phyloP scores from a whole-genome alignment of 2,329 filamentous ascomycete species.

The Claviceps sp. region DNA sequence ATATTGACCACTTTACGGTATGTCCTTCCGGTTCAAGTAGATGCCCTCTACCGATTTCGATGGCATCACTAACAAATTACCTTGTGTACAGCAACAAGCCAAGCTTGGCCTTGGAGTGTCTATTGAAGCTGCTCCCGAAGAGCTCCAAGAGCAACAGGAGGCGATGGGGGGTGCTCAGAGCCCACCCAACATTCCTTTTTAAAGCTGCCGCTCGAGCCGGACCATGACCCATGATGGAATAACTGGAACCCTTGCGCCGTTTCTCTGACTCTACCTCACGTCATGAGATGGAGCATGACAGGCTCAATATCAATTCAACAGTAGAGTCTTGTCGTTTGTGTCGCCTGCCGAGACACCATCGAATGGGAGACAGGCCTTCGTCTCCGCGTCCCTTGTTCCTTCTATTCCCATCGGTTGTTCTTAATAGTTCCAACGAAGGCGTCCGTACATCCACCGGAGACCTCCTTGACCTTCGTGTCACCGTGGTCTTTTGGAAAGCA shows the following conservation, averaged over 20 bases:
- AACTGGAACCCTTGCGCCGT: slow-evolving; percentile 9
- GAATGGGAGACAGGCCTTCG: background rate
- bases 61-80: background rate
- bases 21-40: slow-evolving; percentile 21
- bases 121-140: slow-evolving; percentile 73
- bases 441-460: background rate
- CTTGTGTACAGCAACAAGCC: slow-evolving; percentile 59
- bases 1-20: slow-evolving; percentile 93
- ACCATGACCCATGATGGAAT: slow-evolving; percentile 2
- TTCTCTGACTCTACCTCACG: slow-evolving; percentile 10
- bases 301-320: background rate
- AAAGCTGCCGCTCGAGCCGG: slow-evolving; percentile 14
- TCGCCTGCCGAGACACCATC: background rate
- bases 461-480: background rate
- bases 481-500: background rate
- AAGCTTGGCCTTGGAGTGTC: slow-evolving; percentile 93
- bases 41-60: slow-evolving; percentile 11
- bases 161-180: slow-evolving; percentile 32
- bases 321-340: background rate
- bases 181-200: slow-evolving; percentile 51
- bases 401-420: background rate
- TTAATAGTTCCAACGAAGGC: background rate
- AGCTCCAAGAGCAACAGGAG: slow-evolving; percentile 77
- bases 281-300: slow-evolving; percentile 10
- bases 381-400: background rate